A percentile compares a stretch with the other conserved stretches of the same genome.
phyloP scores from a whole-genome alignment of 257 asterid species.

The Anisodus tanguticus region DNA sequence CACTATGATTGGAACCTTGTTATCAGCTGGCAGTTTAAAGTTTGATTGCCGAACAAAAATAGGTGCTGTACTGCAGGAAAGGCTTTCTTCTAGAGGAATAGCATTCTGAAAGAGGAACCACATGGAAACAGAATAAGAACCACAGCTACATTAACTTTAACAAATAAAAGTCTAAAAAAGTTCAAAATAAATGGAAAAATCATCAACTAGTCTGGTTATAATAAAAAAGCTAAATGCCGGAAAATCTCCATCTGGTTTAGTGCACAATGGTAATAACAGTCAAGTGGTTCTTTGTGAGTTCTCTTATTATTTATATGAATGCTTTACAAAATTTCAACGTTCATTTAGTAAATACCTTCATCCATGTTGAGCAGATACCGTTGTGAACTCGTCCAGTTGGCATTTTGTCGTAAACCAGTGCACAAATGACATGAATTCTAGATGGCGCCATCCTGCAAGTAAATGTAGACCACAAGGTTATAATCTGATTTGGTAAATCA shows the following conservation, averaged over 20 bases:
- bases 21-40: slow-evolving; percentile 88
- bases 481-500: slow-evolving; percentile 11
- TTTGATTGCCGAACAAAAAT: slow-evolving; percentile 84
- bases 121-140: slow-evolving; percentile 28
- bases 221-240: background rate
- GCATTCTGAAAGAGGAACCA: slow-evolving; percentile 66
- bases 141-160: background rate
- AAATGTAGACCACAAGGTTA: slow-evolving; percentile 22
- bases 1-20: slow-evolving; percentile 84
- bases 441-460: slow-evolving; percentile 66
- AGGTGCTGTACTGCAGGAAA: slow-evolving; percentile 76
- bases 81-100: slow-evolving; percentile 69
- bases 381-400: slow-evolving; percentile 90
- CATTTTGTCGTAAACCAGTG: slow-evolving; percentile 83
- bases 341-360: slow-evolving; percentile 66
- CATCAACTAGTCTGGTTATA: slow-evolving; percentile 1
- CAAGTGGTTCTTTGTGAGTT: background rate
- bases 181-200: background rate
- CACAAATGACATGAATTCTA: slow-evolving; percentile 93
- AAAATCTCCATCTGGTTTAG: background rate
- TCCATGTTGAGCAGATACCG: slow-evolving; percentile 99
- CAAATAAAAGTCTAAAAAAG: background rate
- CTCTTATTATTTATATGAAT: background rate
- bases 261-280: background rate
- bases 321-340: slow-evolving; percentile 17